A percentile compares a stretch with the other conserved stretches of the same genome.
Evolutionary conservation across 1,139 yeast genomes (phyloP).

Genomic region (Geotrichum klebahnii): DNA sequence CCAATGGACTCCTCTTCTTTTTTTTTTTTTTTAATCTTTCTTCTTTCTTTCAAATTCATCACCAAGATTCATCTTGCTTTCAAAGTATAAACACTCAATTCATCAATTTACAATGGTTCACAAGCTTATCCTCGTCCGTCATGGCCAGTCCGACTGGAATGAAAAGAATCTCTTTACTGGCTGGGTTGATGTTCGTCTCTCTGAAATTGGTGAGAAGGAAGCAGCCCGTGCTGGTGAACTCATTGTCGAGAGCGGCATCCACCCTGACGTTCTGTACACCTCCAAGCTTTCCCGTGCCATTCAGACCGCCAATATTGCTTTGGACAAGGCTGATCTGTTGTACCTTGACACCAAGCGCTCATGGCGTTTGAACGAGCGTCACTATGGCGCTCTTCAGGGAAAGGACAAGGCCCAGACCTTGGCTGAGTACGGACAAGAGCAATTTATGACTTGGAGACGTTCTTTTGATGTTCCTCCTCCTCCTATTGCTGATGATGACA

Average conservation of each 20-base stretch:
- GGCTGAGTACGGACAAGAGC: conserved; percentile 82
- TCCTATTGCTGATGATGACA: conserved; percentile 66
- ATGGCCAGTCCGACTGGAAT: conserved; percentile 99
- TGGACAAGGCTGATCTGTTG: conserved; percentile 81
- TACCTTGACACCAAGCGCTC: conserved; percentile 91
- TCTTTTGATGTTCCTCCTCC: conserved; percentile 98
- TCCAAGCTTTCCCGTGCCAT: conserved; percentile 93
- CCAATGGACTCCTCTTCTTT: conserved; percentile 1
- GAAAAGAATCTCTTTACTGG: conserved; percentile 98
- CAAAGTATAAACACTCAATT: background rate
- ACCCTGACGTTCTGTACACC: conserved; percentile 86
- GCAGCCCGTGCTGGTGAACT: conserved; percentile 93
- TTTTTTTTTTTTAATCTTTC: background rate
- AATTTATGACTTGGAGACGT: conserved; percentile 97
- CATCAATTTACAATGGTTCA: conserved; percentile 26
- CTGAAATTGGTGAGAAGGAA: conserved; percentile 81
- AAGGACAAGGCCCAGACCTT: conserved; percentile 94
- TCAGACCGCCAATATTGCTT: conserved; percentile 95
- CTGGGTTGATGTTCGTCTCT: conserved; percentile 93
- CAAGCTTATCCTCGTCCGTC: conserved; percentile 51
- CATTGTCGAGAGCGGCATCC: conserved; percentile 77
- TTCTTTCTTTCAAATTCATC: background rate
- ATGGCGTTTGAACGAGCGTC: conserved; percentile 98
- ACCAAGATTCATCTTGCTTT: background rate
- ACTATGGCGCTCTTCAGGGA: conserved; percentile 98